Evolutionary conservation across 2,329 filamentous ascomycete genomes (phyloP).

Genomic region (Graphium sp.): DNA sequence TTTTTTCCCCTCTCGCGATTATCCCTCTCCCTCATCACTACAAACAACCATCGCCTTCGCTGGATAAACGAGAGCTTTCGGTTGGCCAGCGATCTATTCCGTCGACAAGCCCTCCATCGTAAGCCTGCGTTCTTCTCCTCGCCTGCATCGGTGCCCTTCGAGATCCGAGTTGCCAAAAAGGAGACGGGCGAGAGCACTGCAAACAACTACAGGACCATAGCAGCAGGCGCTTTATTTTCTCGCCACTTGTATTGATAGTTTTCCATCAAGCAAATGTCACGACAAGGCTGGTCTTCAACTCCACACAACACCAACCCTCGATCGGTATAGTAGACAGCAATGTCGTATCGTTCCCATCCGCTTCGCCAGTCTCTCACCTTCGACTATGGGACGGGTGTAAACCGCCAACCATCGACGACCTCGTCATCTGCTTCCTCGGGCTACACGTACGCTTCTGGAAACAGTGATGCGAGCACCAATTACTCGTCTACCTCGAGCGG

Average conservation of each 20-base stretch:
- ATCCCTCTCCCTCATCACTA: not conserved
- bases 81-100: too few species aligned
- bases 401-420: conserved; percentile 50
- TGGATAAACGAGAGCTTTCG: too few species aligned
- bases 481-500: conserved; percentile 56
- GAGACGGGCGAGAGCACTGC: too few species aligned
- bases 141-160: too few species aligned
- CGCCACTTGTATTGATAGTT: not conserved
- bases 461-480: conserved; percentile 47
- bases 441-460: conserved; percentile 43
- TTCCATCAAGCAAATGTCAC: not conserved
- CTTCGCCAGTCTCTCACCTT: conserved; percentile 38
- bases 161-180: too few species aligned
- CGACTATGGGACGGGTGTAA: conserved; percentile 23
- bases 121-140: too few species aligned
- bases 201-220: not conserved
- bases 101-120: too few species aligned
- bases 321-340: too few species aligned
- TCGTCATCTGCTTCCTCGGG: conserved; percentile 56
- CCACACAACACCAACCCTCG: conserved; percentile 7
- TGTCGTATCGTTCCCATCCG: conserved; percentile 40
- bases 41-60: too few species aligned
- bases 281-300: not conserved
- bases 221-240: not conserved
- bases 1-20: not conserved